phyloP scores from a whole-genome alignment of 2,329 filamentous ascomycete species.

The Ophiostoma pallidulum region DNA sequence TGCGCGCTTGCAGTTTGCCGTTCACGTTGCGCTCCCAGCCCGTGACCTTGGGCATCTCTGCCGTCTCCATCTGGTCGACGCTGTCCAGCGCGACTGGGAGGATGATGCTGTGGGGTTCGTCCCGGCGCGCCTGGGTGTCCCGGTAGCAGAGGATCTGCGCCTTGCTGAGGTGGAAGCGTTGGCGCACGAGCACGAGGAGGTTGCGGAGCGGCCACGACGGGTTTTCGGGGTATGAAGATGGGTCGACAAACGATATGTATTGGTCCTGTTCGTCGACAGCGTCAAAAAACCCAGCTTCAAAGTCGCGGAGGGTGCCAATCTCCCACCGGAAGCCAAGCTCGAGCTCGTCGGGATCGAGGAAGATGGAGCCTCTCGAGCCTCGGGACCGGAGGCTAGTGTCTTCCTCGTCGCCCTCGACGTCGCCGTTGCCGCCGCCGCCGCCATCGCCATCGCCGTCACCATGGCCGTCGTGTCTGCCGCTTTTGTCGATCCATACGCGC shows the following conservation, averaged over 20 bases:
- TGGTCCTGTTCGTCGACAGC: conserved; percentile 60
- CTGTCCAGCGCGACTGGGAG: conserved; percentile 53
- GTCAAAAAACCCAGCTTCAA: conserved; percentile 82
- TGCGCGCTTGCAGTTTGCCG: conserved; percentile 67
- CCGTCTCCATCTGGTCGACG: conserved; percentile 31
- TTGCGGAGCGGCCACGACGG: conserved; percentile 93
- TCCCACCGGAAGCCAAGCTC: conserved; percentile 63
- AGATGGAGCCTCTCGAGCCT: conserved; percentile 33
- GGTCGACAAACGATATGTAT: conserved; percentile 82
- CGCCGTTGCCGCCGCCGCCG: background rate
- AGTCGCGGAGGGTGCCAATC: conserved; percentile 64
- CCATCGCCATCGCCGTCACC: conserved; percentile 19
- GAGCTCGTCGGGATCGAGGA: conserved; percentile 40
- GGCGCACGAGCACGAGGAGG: conserved; percentile 71
- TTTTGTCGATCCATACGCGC: conserved; percentile 39
- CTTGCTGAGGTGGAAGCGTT: conserved; percentile 66
- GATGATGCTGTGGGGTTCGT: conserved; percentile 74
- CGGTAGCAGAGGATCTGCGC: conserved; percentile 86
- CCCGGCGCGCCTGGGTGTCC: conserved; percentile 66
- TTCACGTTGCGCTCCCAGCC: conserved; percentile 84
- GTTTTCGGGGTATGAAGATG: conserved; percentile 78
- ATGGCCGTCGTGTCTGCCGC: conserved; percentile 23
- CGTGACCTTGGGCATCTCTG: conserved; percentile 74
- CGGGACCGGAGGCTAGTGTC: conserved; percentile 19
- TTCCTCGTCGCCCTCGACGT: conserved; percentile 24